Conservation (phyloP, 257 asterid genomes). For the Lantana camara region DNA sequence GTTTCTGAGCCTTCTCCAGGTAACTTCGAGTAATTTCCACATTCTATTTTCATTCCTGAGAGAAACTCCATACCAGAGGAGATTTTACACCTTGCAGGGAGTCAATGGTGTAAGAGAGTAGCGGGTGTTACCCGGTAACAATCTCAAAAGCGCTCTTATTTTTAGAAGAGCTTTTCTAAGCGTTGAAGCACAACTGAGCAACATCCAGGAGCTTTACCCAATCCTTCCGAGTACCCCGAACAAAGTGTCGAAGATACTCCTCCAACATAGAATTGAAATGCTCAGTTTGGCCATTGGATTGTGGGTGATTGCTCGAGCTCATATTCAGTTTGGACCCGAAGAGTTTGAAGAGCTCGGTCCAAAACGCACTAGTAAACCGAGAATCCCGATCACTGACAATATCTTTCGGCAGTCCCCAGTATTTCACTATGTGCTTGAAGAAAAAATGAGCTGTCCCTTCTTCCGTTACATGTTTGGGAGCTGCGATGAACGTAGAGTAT, state of each 20-base stretch:
- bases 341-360: slow-evolving; percentile 3
- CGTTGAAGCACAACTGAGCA: too few relatives aligned
- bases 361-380: neutral
- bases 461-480: too few relatives aligned
- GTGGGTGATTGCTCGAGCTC: neutral
- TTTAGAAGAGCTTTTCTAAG: too few relatives aligned
- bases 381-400: slow-evolving; percentile 2
- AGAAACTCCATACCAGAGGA: too few relatives aligned
- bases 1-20: too few relatives aligned
- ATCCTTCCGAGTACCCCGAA: too few relatives aligned
- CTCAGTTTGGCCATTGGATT: neutral
- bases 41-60: too few relatives aligned
- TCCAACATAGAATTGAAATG: neutral
- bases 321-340: neutral
- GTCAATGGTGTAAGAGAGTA: neutral
- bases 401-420: neutral
- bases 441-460: too few relatives aligned
- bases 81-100: neutral
- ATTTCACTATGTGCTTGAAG: too few relatives aligned
- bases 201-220: too few relatives aligned
- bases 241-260: neutral
- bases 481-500: neutral
- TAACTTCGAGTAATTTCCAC: too few relatives aligned
- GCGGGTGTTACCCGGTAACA: neutral
- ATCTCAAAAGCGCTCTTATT: too few relatives aligned